phyloP scores from a whole-genome alignment of 768 basidiomycete species.

The Tephrocybe sp. region DNA sequence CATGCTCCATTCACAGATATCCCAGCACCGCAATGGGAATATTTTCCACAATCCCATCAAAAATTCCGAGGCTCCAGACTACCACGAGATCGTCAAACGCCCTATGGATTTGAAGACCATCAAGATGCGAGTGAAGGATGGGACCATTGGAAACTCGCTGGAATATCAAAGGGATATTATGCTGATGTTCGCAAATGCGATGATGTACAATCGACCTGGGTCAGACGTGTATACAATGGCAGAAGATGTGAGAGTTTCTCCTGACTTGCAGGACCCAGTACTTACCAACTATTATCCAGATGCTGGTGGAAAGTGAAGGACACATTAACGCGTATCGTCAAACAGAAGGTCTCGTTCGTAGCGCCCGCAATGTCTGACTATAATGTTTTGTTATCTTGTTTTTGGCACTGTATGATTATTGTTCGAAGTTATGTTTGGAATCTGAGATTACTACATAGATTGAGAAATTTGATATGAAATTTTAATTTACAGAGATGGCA shows the following conservation, averaged over 20 bases:
- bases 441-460: not conserved
- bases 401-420: not conserved
- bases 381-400: not conserved
- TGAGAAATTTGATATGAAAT: not conserved
- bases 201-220: slow-evolving; percentile 92
- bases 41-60: slow-evolving; percentile 92
- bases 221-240: slow-evolving; percentile 90
- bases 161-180: slow-evolving; percentile 90
- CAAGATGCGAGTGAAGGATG: slow-evolving; percentile 82
- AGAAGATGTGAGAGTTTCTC: slow-evolving; percentile 63
- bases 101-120: slow-evolving; percentile 97
- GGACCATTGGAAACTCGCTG: slow-evolving; percentile 71
- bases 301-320: slow-evolving; percentile 72
- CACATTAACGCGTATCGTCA: slow-evolving; percentile 70
- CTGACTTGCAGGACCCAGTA: not conserved
- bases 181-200: slow-evolving; percentile 95
- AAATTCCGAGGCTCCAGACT: slow-evolving; percentile 84
- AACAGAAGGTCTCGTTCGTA: slow-evolving; percentile 66
- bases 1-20: slow-evolving; percentile 79
- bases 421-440: not conserved
- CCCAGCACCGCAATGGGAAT: slow-evolving; percentile 82
- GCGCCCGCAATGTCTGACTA: slow-evolving; percentile 30
- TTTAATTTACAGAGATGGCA: slow-evolving; percentile 3
- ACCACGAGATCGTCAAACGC: slow-evolving; percentile 88
- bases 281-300: slow-evolving; percentile 35